Evolutionary conservation across 2,329 filamentous ascomycete species (phyloP), one percentile per base, ranked within the genome.

Genomic region (Hymenoscyphus salicellus): DNA sequence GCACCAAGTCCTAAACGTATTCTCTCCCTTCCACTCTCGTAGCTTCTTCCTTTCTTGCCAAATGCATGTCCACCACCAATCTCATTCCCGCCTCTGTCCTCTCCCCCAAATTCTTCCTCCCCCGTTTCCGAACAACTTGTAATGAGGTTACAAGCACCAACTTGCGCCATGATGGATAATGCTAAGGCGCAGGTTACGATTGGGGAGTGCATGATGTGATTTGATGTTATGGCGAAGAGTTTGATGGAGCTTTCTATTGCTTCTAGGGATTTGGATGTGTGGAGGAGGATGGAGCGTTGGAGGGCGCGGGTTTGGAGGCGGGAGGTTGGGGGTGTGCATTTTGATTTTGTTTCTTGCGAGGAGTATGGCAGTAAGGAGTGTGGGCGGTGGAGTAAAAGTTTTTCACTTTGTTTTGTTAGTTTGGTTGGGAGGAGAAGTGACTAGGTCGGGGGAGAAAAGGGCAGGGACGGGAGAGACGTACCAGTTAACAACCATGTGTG

Each of bases 1-100:
- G 83, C 83, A 14, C 85, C 85, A 10, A 86, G 82, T 33, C 85
- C 84, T 7, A 88, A 78, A 1, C 82, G 78, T n/a, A 88, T 84
- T 41, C 78, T 80, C 71, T 83, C 85, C 74, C 80, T 73, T 64
- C 52, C 78, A 75, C 23, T 11, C 2, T 28, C 20, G 30, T 57
- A 67, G 79, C 76, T 56, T 10, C 20, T 52, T 23, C 30, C 55
- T 17, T 56, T 32, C 26, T 30, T 30, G 16, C 55, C 28, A 56
- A 56, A 7, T 5, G 28, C 28, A 30, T 26, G 23, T 2, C 28
- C 20, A 10, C 23, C 32, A 11, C 11, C 8, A 46, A 8, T 6
- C n/a, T 23, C n/a, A 49, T 36, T 3, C 3, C 11, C 8, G 3
- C 8, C 11, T 14, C 33, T 36, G 4, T 17, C 58, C 3, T 14